Percentiles rank a stretch among this genome's conserved stretches.
These are phyloP conservation scores for Komagataella populi DNA, from an alignment of 805 yeast species.

Conservation along the genomic window DNA sequence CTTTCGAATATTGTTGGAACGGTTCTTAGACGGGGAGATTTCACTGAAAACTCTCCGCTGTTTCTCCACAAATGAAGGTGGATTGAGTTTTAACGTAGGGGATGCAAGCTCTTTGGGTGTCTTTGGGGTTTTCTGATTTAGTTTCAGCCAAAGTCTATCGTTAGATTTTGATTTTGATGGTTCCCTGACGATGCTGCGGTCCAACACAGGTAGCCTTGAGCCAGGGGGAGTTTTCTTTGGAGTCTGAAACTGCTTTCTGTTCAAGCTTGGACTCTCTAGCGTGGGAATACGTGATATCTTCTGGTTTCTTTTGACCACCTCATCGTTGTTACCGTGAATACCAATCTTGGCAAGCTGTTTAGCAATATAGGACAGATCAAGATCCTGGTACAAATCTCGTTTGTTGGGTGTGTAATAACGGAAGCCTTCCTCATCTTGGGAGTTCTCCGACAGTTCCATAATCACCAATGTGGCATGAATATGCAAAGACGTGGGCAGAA, in stretches of 20 bases:
- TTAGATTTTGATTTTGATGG: background rate
- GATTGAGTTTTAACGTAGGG: background rate
- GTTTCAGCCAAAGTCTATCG: background rate
- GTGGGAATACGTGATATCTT: background rate
- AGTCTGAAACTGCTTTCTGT: constrained; percentile 2
- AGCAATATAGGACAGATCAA: background rate
- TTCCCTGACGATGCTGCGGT: constrained; percentile 2
- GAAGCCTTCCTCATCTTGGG: background rate
- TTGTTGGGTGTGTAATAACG: background rate
- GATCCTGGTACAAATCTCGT: background rate
- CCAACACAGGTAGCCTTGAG: background rate
- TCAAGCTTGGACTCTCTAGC: constrained; percentile 1
- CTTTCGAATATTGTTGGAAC: background rate
- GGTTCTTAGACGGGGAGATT: background rate
- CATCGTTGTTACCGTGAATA: background rate
- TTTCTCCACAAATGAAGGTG: background rate
- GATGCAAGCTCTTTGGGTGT: background rate
- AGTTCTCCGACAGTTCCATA: background rate
- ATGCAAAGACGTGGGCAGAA: background rate
- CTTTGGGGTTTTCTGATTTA: background rate
- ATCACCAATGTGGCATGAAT: background rate
- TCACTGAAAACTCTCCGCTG: background rate
- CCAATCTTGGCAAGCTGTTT: background rate
- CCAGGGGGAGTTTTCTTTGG: constrained; percentile 1
- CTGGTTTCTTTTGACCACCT: background rate